These are phyloP conservation scores for Mycena polygramma DNA, from an alignment of 768 basidiomycete genomes.

Conservation along the genomic window DNA sequence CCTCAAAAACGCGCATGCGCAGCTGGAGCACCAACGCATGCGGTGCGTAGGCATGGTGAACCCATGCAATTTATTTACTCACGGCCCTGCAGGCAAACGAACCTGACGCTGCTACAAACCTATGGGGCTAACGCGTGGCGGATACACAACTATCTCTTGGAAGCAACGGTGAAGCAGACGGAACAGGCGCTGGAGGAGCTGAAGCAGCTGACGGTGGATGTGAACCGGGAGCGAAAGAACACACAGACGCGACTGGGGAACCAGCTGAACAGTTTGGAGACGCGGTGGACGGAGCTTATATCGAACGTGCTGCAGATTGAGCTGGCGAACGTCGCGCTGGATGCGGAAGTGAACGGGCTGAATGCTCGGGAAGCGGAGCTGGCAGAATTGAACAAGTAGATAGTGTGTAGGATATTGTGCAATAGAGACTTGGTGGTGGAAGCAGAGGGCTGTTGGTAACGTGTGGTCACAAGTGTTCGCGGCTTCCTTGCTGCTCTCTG, in stretches of 20 bases:
- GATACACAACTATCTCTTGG: constrained; percentile 90
- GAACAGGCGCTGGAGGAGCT: constrained; percentile 84
- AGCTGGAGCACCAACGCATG: constrained; percentile 87
- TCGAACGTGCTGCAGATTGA: constrained; percentile 94
- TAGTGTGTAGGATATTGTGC: background rate
- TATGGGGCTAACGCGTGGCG: constrained; percentile 95
- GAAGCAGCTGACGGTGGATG: constrained; percentile 81
- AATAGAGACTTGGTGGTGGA: background rate
- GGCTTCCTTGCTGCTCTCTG: constrained; percentile 14
- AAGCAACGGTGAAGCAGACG: constrained; percentile 78
- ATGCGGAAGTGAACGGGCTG: constrained; percentile 79
- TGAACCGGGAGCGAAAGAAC: constrained; percentile 93
- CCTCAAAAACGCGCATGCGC: constrained; percentile 81
- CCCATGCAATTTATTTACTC: background rate
- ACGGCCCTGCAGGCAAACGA: constrained; percentile 72
- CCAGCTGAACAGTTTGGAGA: constrained; percentile 86
- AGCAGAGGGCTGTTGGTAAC: background rate
- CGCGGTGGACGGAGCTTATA: constrained; percentile 93
- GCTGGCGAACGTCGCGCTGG: constrained; percentile 92
- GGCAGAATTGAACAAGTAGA: constrained; percentile 49
- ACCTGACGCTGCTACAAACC: constrained; percentile 83
- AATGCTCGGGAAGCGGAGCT: constrained; percentile 74
- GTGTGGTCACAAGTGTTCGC: constrained; percentile 1
- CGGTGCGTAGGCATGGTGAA: constrained; percentile 60
- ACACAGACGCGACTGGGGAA: constrained; percentile 85